These are phyloP conservation scores for Cryphonectria radicalis DNA, from an alignment of 2,329 filamentous ascomycete genomes.

Conservation along the genomic window DNA sequence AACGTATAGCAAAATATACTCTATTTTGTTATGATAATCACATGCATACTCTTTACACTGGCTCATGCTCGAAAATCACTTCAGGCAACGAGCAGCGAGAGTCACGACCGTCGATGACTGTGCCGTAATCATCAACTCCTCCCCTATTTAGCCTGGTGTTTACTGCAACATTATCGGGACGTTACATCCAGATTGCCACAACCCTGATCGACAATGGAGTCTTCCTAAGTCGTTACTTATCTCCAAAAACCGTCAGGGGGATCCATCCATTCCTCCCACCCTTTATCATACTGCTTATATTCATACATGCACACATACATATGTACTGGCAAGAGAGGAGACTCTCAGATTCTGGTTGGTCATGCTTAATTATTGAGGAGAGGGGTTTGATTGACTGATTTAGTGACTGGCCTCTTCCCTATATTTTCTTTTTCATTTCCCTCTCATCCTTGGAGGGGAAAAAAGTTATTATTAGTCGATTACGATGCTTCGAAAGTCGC, in stretches of 20 bases:
- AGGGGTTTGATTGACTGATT: too few species aligned
- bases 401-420: background rate
- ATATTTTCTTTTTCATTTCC: background rate
- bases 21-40: too few species aligned
- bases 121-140: background rate
- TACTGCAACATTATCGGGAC: constrained; percentile 9
- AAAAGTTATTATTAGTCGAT: background rate
- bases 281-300: background rate
- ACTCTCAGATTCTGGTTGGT: too few species aligned
- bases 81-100: background rate
- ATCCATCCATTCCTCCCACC: background rate
- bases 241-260: background rate
- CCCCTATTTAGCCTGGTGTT: constrained; percentile 6
- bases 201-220: background rate
- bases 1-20: too few species aligned
- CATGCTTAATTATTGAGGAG: too few species aligned
- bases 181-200: constrained; percentile 13
- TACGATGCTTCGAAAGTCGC: constrained; percentile 41
- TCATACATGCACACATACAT: too few species aligned
- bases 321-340: too few species aligned
- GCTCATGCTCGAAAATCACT: background rate
- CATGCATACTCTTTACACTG: too few species aligned
- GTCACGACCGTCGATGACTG: background rate
- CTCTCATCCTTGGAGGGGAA: background rate
- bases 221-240: background rate